Percentiles rank a stretch among this genome's conserved stretches.
Conservation (phyloP, 1,284 basidiomycete species). For the Ganoderma multipileum region DNA sequence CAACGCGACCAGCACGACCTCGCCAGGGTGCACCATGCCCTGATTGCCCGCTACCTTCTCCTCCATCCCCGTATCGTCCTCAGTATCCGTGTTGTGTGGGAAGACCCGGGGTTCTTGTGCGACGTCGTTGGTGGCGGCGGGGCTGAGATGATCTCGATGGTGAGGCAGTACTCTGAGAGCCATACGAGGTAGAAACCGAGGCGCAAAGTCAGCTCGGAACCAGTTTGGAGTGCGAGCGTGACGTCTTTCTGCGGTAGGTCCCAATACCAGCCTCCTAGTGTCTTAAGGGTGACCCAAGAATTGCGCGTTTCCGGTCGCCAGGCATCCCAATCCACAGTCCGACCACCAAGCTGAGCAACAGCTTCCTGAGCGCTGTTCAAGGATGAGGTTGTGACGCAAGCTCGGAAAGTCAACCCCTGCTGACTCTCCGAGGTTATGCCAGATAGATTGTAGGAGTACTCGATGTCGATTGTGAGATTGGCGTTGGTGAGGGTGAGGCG, state of each 20-base stretch:
- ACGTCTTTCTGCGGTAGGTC: not conserved
- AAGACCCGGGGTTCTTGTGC: not conserved
- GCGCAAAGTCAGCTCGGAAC: not conserved
- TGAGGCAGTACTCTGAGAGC: not conserved
- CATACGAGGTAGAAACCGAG: not conserved
- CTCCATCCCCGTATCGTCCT: no score
- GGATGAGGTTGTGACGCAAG: not conserved
- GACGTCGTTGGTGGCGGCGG: not conserved
- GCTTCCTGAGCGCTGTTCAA: not conserved
- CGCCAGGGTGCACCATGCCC: no score
- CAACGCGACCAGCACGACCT: no score
- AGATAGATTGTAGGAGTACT: not conserved
- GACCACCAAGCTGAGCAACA: no score
- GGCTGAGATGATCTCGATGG: not conserved
- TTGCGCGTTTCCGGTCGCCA: not conserved
- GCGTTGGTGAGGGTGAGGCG: not conserved
- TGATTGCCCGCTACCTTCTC: no score
- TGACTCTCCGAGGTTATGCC: not conserved
- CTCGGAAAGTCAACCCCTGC: not conserved
- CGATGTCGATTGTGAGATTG: not conserved
- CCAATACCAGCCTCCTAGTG: not conserved
- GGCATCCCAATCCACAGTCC: not conserved
- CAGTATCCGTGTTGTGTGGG: not conserved
- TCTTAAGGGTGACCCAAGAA: accelerated
- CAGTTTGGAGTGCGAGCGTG: no score